Evolutionary conservation across 2,329 filamentous ascomycete genomes (phyloP).

Genomic region (Claviceps africana): DNA sequence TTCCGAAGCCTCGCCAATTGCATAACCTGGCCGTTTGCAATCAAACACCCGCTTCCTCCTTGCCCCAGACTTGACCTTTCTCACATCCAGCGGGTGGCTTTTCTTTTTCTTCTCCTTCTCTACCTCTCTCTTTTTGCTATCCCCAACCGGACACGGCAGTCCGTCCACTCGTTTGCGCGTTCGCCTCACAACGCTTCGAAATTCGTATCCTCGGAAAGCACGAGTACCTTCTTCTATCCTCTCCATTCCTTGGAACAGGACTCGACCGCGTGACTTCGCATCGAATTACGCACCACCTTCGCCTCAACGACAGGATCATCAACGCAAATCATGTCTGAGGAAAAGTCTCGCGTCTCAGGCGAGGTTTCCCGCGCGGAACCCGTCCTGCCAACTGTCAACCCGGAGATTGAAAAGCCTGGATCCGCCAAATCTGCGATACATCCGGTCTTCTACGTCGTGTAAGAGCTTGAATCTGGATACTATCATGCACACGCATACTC

Average conservation of each 20-base stretch:
- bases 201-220: background rate
- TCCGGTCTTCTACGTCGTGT: constrained; percentile 74
- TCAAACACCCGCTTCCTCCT: background rate
- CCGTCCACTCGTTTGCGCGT: constrained; percentile 27
- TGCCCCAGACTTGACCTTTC: constrained; percentile 6
- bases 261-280: constrained; percentile 5
- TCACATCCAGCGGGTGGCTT: constrained; percentile 3
- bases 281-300: constrained; percentile 3
- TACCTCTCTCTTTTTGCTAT: background rate
- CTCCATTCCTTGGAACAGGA: constrained; percentile 7
- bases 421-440: constrained; percentile 55
- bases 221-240: constrained; percentile 7
- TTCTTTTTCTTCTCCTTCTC: background rate
- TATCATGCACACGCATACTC: background rate
- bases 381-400: constrained; percentile 72
- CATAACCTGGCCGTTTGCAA: constrained; percentile 14
- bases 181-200: constrained; percentile 13
- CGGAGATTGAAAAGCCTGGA: constrained; percentile 56
- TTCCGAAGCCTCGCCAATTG: constrained; percentile 12
- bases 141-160: constrained; percentile 17
- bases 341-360: constrained; percentile 74
- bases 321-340: constrained; percentile 35
- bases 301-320: background rate
- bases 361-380: constrained; percentile 52
- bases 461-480: constrained; percentile 17